phyloP scores from a whole-genome alignment of 108 stramenopile species.

The Cyclotella choctawhatcheeana region DNA sequence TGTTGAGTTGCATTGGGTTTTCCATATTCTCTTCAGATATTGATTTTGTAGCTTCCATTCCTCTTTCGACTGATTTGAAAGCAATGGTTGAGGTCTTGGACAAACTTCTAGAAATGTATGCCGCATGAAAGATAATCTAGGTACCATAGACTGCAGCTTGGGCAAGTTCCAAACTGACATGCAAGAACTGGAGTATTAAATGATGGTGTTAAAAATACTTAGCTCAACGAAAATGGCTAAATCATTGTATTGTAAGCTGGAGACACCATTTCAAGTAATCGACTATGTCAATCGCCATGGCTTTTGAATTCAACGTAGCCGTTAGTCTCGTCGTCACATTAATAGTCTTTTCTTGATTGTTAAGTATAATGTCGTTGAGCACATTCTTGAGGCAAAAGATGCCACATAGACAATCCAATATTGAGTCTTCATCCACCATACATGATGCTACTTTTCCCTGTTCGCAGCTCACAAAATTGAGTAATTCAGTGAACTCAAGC shows the following conservation, averaged over 20 bases:
- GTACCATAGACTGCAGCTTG: no score
- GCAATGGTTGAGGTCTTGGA: slow-evolving; percentile 24
- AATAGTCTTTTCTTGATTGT: neutral
- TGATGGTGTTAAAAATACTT: no score
- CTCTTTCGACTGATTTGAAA: slow-evolving; percentile 27
- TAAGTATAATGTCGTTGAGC: slow-evolving; percentile 2
- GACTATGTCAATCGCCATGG: neutral
- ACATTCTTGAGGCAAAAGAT: slow-evolving; percentile 23
- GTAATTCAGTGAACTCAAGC: slow-evolving; percentile 25
- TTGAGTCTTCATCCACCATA: neutral
- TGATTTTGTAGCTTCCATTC: slow-evolving; percentile 68
- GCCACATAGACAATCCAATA: slow-evolving; percentile 10
- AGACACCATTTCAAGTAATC: neutral
- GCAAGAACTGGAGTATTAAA: no score
- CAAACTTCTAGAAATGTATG: slow-evolving; percentile 14
- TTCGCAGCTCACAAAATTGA: neutral
- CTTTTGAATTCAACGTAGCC: slow-evolving; percentile 5
- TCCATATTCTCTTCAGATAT: slow-evolving; percentile 55
- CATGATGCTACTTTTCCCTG: neutral
- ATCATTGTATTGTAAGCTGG: neutral
- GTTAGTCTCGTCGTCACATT: slow-evolving; percentile 13
- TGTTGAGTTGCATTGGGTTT: slow-evolving; percentile 64
- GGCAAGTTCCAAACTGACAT: no score
- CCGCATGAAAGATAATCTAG: neutral
- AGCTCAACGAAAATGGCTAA: no score